Base-by-base conservation (phyloP, 768 basidiomycete species). In the Pleurotus sapidus region DNA sequence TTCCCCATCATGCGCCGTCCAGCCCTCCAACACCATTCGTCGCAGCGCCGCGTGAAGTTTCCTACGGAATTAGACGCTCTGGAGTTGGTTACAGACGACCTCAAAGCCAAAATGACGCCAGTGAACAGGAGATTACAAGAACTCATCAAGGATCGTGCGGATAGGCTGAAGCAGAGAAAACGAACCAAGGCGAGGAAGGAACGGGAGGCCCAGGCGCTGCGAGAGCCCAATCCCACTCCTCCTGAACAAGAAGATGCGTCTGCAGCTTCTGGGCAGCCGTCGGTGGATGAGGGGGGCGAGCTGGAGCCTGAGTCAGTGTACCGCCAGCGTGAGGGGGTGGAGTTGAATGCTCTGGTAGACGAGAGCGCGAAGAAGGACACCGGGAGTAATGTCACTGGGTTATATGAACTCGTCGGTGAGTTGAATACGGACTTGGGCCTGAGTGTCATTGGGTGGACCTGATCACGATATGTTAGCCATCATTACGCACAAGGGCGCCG, bases 401-500 rank as follows among this genome's bases (percentile, higher is more conserved):
- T 98, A 66, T 99, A 97, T 67, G 95, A 98, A 49, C 83, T 99
- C 34, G 86, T 90, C 58, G 94, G 94, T 91, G 60, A 65, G 91
- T 80, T 3, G 3, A 6, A 14, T 34, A 14, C 3, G 17, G 7
- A 53, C 20, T 49, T 45, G 25, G 18, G 14, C 46, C 25, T 46
- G 5, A 20, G 12, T 3, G 34, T 24, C 27, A 18, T 37, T 37
- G 40, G 25, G 12, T 47, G 34, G 55, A 25, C 17, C 17, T 46
- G 12, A 34, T 34, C 30, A 9, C 9, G 9, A 11, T 20, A n/a
- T 61, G 39, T 15, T 57, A 93, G 94, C 89, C 6, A 90, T 99
- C 66, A 87, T 99, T 11, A 96, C 95, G 18, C 97, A 98, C 81
- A 99, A 99, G 71, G 97, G 97, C 9, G 84, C 95, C 0, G 89